Evolutionary conservation across 2,329 filamentous ascomycete species (phyloP).

Genomic region (Diaporthe sp.): DNA sequence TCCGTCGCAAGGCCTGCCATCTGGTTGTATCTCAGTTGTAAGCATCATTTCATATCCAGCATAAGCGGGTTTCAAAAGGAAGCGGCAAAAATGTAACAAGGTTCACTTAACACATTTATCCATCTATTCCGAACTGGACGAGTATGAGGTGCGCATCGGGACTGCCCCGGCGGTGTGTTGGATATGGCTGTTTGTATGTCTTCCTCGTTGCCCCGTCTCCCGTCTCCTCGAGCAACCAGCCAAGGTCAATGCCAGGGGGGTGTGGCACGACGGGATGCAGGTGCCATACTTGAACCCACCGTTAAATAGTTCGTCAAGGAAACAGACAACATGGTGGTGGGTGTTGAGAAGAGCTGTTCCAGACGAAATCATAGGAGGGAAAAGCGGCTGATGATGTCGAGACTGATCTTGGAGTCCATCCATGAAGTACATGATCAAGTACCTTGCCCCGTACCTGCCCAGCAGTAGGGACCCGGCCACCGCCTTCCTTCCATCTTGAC

Average conservation of each 20-base stretch:
- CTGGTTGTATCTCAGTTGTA: background rate
- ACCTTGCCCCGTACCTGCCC: background rate
- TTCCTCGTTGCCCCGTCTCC: background rate
- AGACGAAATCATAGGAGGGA: background rate
- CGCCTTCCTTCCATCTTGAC: background rate
- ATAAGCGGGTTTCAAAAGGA: background rate
- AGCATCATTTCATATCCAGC: conserved; percentile 15
- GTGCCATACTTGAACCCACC: background rate
- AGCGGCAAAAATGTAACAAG: background rate
- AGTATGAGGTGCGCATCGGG: background rate
- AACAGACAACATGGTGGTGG: too few relatives aligned
- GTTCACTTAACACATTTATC: too few relatives aligned
- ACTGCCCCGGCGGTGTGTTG: background rate
- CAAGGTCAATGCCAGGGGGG: background rate
- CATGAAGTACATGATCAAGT: background rate
- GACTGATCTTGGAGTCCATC: background rate
- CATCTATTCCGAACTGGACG: background rate
- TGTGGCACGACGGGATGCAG: background rate
- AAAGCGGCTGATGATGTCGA: background rate
- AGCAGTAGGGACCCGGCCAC: background rate
- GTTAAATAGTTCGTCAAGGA: too few relatives aligned
- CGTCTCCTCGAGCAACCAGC: background rate
- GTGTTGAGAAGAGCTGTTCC: background rate
- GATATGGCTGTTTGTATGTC: background rate
- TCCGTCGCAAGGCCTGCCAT: background rate